Evolutionary conservation across 768 basidiomycete genomes (phyloP).

Genomic region (Lanmaoa pseudosensibilis): DNA sequence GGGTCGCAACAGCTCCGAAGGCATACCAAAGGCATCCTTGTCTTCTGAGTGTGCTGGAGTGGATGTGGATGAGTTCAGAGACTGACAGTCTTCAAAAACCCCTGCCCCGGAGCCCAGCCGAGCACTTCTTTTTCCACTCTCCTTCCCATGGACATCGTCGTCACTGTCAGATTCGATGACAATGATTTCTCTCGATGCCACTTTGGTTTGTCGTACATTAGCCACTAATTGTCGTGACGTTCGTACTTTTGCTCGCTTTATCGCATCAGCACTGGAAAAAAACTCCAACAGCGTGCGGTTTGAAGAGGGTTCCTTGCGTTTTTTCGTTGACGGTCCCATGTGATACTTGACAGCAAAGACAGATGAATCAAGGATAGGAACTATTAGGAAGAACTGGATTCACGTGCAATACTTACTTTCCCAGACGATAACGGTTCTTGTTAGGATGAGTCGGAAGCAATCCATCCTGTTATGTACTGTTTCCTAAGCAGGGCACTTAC

Average conservation of each 20-base stretch:
- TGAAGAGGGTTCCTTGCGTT: slow-evolving; percentile 32
- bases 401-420: background rate
- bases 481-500: no score
- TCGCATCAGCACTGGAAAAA: slow-evolving; percentile 35
- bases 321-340: slow-evolving; percentile 42
- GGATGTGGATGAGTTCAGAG: background rate
- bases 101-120: background rate
- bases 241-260: slow-evolving; percentile 22
- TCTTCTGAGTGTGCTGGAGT: background rate
- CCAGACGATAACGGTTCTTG: background rate
- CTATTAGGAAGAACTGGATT: background rate
- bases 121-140: background rate
- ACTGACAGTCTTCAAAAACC: background rate
- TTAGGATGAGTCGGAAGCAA: no score
- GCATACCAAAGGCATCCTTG: slow-evolving; percentile 21
- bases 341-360: background rate
- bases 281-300: slow-evolving; percentile 48
- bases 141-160: slow-evolving; percentile 9
- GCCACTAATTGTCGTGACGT: background rate
- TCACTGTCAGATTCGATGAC: slow-evolving; percentile 67
- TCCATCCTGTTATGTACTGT: no score
- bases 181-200: slow-evolving; percentile 44
- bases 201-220: background rate
- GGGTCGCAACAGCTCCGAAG: slow-evolving; percentile 26
- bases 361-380: background rate